Percentiles rank a stretch among this genome's conserved stretches.
phyloP scores from a whole-genome alignment of 2,329 filamentous ascomycete genomes.

The Aspergillus terreus region DNA sequence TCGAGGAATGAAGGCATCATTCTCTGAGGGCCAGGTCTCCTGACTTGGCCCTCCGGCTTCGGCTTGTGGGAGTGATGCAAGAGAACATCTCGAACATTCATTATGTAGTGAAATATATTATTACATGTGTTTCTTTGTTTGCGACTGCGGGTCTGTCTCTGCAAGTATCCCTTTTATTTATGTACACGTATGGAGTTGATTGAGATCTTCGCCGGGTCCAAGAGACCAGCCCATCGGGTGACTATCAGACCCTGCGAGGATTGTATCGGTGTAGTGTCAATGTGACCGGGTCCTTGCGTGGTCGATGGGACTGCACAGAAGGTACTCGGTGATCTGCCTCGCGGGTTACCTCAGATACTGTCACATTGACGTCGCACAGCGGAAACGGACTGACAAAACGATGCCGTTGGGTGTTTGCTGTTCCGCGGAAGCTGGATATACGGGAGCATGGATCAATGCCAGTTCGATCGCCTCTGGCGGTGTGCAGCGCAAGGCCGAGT shows the following conservation, averaged over 20 bases:
- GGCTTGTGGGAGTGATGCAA: slow-evolving; percentile 35
- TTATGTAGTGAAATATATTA: slow-evolving; percentile 2
- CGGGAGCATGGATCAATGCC: neutral
- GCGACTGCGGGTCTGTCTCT: neutral
- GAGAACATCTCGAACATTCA: slow-evolving; percentile 39
- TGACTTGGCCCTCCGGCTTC: slow-evolving; percentile 14
- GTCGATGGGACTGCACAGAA: neutral
- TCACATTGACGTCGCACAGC: slow-evolving; percentile 4
- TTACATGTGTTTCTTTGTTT: neutral
- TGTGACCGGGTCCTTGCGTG: neutral
- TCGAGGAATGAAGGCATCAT: slow-evolving; percentile 36
- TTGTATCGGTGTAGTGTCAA: neutral
- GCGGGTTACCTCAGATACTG: neutral
- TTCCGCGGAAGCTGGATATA: neutral
- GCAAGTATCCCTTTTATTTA: neutral
- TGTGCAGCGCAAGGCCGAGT: neutral
- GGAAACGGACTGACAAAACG: neutral
- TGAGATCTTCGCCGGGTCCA: neutral
- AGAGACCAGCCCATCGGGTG: neutral
- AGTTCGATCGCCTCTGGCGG: neutral
- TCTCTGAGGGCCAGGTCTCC: slow-evolving; percentile 24
- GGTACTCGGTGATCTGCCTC: neutral
- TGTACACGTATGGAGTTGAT: neutral
- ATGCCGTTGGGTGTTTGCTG: neutral
- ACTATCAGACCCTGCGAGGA: neutral